Percentiles rank a stretch among this genome's conserved stretches.
phyloP scores from a whole-genome alignment of 1,284 basidiomycete genomes.

The Cutaneotrichosporon sp. region DNA sequence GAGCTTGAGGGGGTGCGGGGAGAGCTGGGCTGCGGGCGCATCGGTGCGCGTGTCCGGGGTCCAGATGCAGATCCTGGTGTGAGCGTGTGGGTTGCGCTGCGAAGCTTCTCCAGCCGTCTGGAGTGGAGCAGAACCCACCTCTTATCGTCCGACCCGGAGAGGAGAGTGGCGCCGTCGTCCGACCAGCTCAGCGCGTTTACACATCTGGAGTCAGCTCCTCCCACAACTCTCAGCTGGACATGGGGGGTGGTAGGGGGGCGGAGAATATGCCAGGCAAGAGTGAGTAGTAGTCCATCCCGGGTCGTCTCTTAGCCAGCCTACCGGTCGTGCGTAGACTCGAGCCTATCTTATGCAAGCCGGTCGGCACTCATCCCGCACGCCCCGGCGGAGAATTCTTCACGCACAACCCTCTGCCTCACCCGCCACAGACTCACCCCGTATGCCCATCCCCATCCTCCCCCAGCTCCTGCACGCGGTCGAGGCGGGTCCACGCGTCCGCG shows the following conservation, averaged over 20 bases:
- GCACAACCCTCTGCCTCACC: too few species aligned
- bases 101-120: too few species aligned
- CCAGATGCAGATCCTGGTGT: constrained; percentile 67
- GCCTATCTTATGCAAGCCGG: too few species aligned
- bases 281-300: too few species aligned
- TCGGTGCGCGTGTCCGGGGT: constrained; percentile 54
- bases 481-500: constrained; percentile 32
- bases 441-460: constrained; percentile 38
- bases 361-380: too few species aligned
- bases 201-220: constrained; percentile 54
- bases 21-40: constrained; percentile 33
- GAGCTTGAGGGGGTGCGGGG: constrained; percentile 65
- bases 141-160: constrained; percentile 81
- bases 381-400: too few species aligned
- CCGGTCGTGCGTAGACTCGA: too few species aligned
- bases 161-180: constrained; percentile 67
- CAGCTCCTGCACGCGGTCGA: constrained; percentile 47
- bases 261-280: too few species aligned
- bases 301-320: too few species aligned
- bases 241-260: too few species aligned
- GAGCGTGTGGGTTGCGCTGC: neutral
- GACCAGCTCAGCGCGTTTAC: constrained; percentile 87
- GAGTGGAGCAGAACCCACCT: constrained; percentile 61
- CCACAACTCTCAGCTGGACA: too few species aligned
- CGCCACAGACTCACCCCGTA: constrained; percentile 41